These are phyloP conservation scores for Fusarium illudens DNA, from an alignment of 2,329 filamentous ascomycete species.

Conservation along the genomic window DNA sequence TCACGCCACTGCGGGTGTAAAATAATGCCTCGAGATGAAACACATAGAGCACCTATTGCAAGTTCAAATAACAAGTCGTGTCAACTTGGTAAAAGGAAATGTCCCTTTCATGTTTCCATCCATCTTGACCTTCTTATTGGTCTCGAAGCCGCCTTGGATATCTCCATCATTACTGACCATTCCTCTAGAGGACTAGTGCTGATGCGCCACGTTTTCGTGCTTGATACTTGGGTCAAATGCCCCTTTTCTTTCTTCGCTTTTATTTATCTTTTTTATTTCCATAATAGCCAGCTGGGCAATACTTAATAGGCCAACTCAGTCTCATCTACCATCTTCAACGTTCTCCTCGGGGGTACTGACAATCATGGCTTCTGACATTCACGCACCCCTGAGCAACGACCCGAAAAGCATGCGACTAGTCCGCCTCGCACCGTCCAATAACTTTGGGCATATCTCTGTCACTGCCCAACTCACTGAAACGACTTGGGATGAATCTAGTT, in stretches of 20 bases:
- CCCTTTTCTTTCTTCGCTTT: not conserved
- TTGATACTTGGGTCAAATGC: not conserved
- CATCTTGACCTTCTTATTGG: too few species aligned
- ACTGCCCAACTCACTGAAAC: conserved; percentile 5
- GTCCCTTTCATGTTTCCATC: too few species aligned
- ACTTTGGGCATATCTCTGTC: conserved; percentile 1
- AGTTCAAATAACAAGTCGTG: too few species aligned
- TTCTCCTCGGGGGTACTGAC: too few species aligned
- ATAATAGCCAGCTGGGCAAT: too few species aligned
- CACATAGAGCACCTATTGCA: too few species aligned
- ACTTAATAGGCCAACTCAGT: not conserved
- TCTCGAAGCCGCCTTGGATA: too few species aligned
- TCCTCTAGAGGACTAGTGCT: not conserved
- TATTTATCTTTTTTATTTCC: not conserved
- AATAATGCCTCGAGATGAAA: too few species aligned
- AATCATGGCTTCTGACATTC: conserved; percentile 1
- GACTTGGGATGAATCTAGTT: conserved; percentile 5
- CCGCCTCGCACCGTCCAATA: conserved; percentile 5
- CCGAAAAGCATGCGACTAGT: conserved; percentile 12
- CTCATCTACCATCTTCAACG: fast-evolving
- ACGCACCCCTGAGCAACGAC: not conserved
- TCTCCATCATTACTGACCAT: too few species aligned
- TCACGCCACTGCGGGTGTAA: too few species aligned
- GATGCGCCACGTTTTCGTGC: not conserved
- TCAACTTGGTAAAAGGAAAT: too few species aligned